Conservation (phyloP, 2,329 filamentous ascomycete species). For the Daldinia sp. region DNA sequence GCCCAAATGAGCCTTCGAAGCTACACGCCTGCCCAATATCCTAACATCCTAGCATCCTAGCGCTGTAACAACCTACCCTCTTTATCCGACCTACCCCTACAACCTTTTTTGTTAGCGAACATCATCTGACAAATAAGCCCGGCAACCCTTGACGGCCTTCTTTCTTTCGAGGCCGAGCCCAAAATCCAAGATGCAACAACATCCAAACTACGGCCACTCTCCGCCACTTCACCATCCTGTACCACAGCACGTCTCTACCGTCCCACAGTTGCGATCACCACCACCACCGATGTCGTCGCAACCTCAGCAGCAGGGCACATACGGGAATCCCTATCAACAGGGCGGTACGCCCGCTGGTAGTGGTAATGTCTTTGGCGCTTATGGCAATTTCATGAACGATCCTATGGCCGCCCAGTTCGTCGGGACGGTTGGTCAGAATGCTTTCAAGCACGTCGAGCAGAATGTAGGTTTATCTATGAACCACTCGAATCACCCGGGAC, state of each 20-base stretch:
- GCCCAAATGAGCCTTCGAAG: not conserved
- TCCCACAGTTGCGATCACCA: conserved; percentile 94
- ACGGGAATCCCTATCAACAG: conserved; percentile 79
- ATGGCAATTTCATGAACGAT: conserved; percentile 95
- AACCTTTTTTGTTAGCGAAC: not conserved
- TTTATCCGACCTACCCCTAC: not conserved
- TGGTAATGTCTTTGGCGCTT: conserved; percentile 71
- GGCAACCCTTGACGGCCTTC: not conserved
- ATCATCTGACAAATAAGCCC: not conserved
- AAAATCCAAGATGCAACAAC: conserved; percentile 76
- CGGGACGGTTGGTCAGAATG: conserved; percentile 90
- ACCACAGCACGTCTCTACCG: conserved; percentile 97
- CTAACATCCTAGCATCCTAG: not conserved
- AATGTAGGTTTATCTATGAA: conserved; percentile 68
- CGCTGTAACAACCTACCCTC: not conserved
- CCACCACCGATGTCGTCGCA: conserved; percentile 77
- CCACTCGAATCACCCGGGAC: too few species aligned
- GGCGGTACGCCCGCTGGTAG: conserved; percentile 61
- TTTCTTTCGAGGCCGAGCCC: not conserved
- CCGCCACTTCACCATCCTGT: conserved; percentile 96
- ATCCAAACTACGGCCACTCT: conserved; percentile 80
- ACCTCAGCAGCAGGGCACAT: conserved; percentile 70
- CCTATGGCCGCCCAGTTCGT: conserved; percentile 89
- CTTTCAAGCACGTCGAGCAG: conserved; percentile 92
- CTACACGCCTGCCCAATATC: not conserved